Conservation (phyloP, 192 early-diverging fungal genomes). For the Backusella westeae region DNA sequence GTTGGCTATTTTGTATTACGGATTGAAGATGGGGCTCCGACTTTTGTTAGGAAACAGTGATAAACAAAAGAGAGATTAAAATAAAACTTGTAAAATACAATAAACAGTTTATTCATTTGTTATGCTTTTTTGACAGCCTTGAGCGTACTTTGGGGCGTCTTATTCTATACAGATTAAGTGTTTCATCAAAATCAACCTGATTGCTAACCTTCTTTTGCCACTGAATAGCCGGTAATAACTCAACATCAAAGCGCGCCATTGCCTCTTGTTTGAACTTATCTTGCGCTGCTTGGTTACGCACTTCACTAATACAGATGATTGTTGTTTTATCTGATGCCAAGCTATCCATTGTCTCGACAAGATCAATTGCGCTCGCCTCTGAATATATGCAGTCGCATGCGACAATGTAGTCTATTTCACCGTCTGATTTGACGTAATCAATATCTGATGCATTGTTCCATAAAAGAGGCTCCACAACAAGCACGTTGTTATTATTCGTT, state of each 20-base stretch:
- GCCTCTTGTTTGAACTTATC: constrained; percentile 40
- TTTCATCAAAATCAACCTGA: constrained; percentile 36
- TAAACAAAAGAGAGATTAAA: background rate
- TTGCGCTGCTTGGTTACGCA: constrained; percentile 38
- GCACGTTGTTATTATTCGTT: background rate
- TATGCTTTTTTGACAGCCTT: background rate
- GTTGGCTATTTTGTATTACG: background rate
- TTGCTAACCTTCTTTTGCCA: constrained; percentile 35
- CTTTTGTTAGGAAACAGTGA: background rate
- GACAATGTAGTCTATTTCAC: constrained; percentile 34
- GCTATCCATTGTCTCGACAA: constrained; percentile 35
- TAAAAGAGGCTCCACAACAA: constrained; percentile 33
- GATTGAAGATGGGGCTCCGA: background rate
- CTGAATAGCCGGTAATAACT: constrained; percentile 23
- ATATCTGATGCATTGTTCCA: constrained; percentile 31
- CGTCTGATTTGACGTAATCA: constrained; percentile 12
- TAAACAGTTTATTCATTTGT: background rate
- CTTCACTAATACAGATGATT: constrained; percentile 36
- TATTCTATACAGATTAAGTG: constrained; percentile 33
- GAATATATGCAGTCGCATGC: constrained; percentile 44
- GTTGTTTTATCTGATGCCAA: constrained; percentile 20
- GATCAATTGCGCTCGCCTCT: constrained; percentile 37
- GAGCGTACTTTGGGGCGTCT: background rate
- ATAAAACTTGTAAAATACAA: no score
- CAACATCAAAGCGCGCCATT: constrained; percentile 28